Base-by-base conservation (phyloP, 139 green algal species). In the Haematococcus lacustris region DNA sequence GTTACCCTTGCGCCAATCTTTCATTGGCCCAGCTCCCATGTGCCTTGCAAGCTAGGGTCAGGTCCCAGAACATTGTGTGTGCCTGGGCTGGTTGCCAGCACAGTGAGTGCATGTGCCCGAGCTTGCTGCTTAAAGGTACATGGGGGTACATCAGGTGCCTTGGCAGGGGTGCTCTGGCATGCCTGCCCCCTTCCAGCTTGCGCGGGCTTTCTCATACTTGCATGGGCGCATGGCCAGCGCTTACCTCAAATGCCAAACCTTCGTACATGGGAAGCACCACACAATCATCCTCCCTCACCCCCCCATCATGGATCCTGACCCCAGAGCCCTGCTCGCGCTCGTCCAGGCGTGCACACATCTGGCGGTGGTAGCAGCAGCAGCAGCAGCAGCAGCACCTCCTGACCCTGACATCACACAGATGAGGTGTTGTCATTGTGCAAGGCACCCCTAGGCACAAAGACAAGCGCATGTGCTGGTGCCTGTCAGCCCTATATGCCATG, bases 211-310 rank as follows among this genome's bases (percentile, higher is more conserved):
- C 13, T 21, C 47, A 57, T 28, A 21, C 47, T 28, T 28, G 47
- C 47, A 13, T 57, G 21, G 21, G 47, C 21, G 47, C 47, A 13
- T 21, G 21, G 47, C 21, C 47, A 57, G 47, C 33, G 43, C 73
- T 17, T 67, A 85, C 69, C 76, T 93, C 88, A 78, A 91, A 93
- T 2, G 80, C 88, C 75, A 88, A 79, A 23, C 88, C 86, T 64
- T 87, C 82, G 34, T 73, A 66, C 65, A 86, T 86, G 26, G 73
- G 81, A 25, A 89, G 67, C 17, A 26, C 5, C 40, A 59, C 51
- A 73, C 78, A 83, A 51, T 77, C 66, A 5, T 40, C 67, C 1
- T 38, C 13, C 53, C 26, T 70, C 41, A 65, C 34, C 39, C 66
- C 35, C 23, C 59, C 28, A 32, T 65, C 66, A 17, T 17, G 21